Evolutionary conservation across 441 rosid species (phyloP).

Genomic region (Gossypium lobatum): DNA sequence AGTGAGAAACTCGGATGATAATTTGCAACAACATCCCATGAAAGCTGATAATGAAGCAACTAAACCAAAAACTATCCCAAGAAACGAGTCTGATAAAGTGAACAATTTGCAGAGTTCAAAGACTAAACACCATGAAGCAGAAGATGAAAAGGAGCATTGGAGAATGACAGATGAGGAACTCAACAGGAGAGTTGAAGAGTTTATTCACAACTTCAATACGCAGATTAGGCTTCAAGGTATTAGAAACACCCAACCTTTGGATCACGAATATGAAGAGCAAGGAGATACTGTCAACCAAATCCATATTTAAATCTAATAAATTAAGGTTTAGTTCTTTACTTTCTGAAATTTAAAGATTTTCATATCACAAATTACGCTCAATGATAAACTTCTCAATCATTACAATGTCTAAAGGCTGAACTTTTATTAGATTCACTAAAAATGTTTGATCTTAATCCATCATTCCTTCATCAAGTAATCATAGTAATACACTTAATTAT

Average conservation of each 20-base stretch:
- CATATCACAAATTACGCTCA: neutral
- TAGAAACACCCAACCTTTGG: slow-evolving; percentile 6
- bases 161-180: slow-evolving; percentile 54
- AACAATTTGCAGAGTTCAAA: slow-evolving; percentile 17
- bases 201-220: slow-evolving; percentile 37
- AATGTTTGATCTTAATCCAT: too few species aligned
- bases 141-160: slow-evolving; percentile 33
- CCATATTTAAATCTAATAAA: neutral
- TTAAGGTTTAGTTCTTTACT: neutral
- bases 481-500: too few species aligned
- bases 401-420: neutral
- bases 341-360: neutral
- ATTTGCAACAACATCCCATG: neutral
- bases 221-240: slow-evolving; percentile 43
- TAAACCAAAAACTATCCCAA: neutral
- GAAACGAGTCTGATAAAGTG: slow-evolving; percentile 23
- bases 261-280: neutral
- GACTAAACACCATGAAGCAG: neutral
- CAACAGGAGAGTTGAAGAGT: slow-evolving; percentile 58
- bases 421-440: neutral
- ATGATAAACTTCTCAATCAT: too few species aligned
- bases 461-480: too few species aligned
- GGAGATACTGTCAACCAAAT: neutral
- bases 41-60: neutral
- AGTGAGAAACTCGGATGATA: slow-evolving; percentile 3